Percentiles rank a stretch among this genome's conserved stretches.
phyloP scores from a whole-genome alignment of 148 eudicot genomes.

The Silene uniflora region DNA sequence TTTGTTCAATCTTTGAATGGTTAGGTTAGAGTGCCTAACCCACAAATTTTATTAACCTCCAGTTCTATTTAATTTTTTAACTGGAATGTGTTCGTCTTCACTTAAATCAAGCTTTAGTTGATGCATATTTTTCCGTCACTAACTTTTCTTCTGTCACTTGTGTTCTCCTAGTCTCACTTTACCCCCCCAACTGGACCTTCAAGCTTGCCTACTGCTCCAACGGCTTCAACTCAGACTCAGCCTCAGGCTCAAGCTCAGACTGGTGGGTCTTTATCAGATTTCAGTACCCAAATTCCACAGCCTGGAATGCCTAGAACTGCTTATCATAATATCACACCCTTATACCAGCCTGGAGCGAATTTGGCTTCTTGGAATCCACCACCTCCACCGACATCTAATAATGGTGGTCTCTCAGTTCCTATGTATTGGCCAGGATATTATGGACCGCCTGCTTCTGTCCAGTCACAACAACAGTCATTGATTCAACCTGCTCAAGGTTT shows the following conservation, averaged over 20 bases:
- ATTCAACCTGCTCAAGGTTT: slow-evolving; percentile 30
- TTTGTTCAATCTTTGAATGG: background rate
- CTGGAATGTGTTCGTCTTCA: background rate
- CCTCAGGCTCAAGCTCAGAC: background rate
- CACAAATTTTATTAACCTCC: background rate
- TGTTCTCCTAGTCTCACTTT: slow-evolving; percentile 41
- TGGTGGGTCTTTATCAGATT: slow-evolving; percentile 28
- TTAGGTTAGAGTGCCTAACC: background rate
- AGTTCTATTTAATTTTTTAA: background rate
- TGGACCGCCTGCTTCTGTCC: slow-evolving; percentile 37
- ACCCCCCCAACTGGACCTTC: slow-evolving; percentile 26
- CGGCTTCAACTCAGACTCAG: slow-evolving; percentile 11
- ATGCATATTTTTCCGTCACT: background rate
- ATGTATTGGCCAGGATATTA: slow-evolving; percentile 42
- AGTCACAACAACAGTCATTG: slow-evolving; percentile 36
- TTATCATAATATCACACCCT: slow-evolving; percentile 28
- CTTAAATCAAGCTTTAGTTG: background rate
- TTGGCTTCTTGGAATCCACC: slow-evolving; percentile 36
- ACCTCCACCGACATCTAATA: slow-evolving; percentile 34
- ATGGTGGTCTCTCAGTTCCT: slow-evolving; percentile 33
- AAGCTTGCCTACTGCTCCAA: slow-evolving; percentile 23
- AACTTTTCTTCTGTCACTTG: background rate
- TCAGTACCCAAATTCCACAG: slow-evolving; percentile 31
- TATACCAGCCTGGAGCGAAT: slow-evolving; percentile 38
- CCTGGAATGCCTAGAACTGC: slow-evolving; percentile 28